phyloP scores from a whole-genome alignment of 169 alveolate species.

The Plasmodium berghei region DNA sequence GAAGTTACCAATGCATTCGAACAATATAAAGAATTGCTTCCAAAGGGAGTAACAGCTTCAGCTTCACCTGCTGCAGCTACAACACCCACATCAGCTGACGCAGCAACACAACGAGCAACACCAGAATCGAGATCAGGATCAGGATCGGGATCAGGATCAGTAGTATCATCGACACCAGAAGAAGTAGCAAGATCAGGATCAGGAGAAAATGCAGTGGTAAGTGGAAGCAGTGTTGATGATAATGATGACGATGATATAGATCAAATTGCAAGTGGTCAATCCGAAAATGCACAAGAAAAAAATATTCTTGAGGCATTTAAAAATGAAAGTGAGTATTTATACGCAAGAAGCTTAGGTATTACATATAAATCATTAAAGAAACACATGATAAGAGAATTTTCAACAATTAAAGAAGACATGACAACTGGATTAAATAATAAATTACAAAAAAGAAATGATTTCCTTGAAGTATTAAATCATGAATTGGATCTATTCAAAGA shows the following conservation, averaged over 20 bases:
- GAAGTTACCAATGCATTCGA: constrained; percentile 16
- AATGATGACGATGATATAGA: constrained; percentile 8
- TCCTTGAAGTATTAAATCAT: constrained; percentile 3
- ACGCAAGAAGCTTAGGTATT: constrained; percentile 32
- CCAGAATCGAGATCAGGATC: background rate
- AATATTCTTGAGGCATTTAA: background rate
- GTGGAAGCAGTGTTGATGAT: constrained; percentile 4
- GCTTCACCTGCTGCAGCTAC: background rate
- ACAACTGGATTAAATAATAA: constrained; percentile 10
- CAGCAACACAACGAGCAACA: background rate
- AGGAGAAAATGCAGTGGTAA: background rate
- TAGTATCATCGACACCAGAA: no score
- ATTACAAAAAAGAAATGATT: constrained; percentile 32
- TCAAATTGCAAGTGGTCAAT: background rate
- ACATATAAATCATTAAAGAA: constrained; percentile 28
- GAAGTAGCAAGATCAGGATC: background rate
- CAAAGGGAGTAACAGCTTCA: constrained; percentile 6
- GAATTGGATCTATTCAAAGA: constrained; percentile 34
- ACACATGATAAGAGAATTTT: constrained; percentile 6
- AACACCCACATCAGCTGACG: background rate
- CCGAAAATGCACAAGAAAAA: constrained; percentile 10
- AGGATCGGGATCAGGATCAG: background rate
- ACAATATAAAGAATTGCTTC: constrained; percentile 22
- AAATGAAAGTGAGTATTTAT: constrained; percentile 8
- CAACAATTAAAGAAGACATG: constrained; percentile 4